A percentile compares a stretch with the other conserved stretches of the same genome.
Evolutionary conservation across 176 grass and related monocot species (phyloP).

Genomic region (Oryza brachyantha): DNA sequence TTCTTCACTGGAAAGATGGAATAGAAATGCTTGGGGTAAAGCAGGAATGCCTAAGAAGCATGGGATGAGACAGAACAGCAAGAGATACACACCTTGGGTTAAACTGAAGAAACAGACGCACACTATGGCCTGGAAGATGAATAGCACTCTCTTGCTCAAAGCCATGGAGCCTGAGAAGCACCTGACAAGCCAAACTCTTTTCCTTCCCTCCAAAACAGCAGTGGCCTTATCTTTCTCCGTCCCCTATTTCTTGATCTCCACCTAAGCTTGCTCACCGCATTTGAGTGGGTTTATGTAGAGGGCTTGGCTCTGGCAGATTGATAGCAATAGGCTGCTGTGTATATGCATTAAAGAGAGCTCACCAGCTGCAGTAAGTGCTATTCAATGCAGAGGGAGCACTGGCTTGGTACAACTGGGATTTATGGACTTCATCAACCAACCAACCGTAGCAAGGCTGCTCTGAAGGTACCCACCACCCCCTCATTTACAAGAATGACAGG

Average conservation of each 20-base stretch:
- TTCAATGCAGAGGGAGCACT: conserved; percentile 41
- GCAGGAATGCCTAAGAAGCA: background rate
- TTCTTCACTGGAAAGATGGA: background rate
- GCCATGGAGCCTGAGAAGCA: conserved; percentile 32
- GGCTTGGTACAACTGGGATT: conserved; percentile 47
- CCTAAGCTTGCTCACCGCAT: conserved; percentile 4
- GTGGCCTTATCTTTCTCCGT: background rate
- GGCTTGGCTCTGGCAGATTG: background rate
- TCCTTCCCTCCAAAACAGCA: background rate
- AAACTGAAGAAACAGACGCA: conserved; percentile 38
- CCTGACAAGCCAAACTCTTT: background rate
- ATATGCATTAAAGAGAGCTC: conserved; percentile 50
- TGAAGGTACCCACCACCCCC: conserved; percentile 20
- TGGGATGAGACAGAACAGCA: background rate
- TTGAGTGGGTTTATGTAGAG: conserved; percentile 38
- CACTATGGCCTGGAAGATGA: conserved; percentile 32
- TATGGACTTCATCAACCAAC: conserved; percentile 65
- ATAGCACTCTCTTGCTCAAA: background rate
- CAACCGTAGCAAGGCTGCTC: conserved; percentile 46
- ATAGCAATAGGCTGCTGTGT: conserved; percentile 15
- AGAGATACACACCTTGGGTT: conserved; percentile 29
- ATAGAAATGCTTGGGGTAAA: background rate
- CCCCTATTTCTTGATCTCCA: conserved; percentile 2
- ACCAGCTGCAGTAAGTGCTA: conserved; percentile 39
- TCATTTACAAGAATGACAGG: conserved; percentile 44